phyloP scores from a whole-genome alignment of 2,329 filamentous ascomycete genomes.

The Chrysoporthe deuterocubensis region DNA sequence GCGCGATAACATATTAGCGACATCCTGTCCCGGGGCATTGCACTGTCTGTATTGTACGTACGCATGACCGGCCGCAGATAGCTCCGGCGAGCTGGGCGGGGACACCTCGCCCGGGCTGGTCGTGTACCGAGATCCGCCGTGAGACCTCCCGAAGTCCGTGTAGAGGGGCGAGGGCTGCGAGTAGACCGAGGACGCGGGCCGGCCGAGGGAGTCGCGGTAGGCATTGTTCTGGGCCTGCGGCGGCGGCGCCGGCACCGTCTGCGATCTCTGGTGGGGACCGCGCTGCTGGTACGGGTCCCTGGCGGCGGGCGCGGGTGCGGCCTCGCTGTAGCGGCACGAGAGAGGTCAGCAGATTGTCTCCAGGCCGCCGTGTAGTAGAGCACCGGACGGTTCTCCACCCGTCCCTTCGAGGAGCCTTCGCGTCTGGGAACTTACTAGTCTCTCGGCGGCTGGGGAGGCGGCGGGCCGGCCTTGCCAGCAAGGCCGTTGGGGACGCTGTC shows the following conservation, averaged over 20 bases:
- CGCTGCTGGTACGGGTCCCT: conserved; percentile 17
- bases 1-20: conserved; percentile 29
- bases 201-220: conserved; percentile 32
- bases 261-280: conserved; percentile 17
- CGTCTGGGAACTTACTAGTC: conserved; percentile 18
- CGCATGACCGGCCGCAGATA: conserved; percentile 41
- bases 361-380: too few relatives aligned
- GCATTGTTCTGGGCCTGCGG: conserved; percentile 7
- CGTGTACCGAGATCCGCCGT: conserved; percentile 23
- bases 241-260: conserved; percentile 15
- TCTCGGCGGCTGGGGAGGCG: conserved; percentile 20
- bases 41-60: conserved; percentile 41
- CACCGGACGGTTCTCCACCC: too few relatives aligned
- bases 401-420: too few relatives aligned
- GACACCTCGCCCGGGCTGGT: conserved; percentile 48
- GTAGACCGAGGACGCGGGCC: conserved; percentile 65
- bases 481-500: neutral
- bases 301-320: conserved; percentile 3
- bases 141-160: conserved; percentile 38
- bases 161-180: conserved; percentile 56
- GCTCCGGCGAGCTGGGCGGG: conserved; percentile 62
- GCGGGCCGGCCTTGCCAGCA: conserved; percentile 21
- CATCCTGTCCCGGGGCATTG: neutral
- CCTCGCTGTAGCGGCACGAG: conserved; percentile 2
- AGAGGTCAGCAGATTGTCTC: conserved; percentile 1